These are phyloP conservation scores for Austroboletus niveus DNA, from an alignment of 1,284 basidiomycete species.

Conservation along the genomic window DNA sequence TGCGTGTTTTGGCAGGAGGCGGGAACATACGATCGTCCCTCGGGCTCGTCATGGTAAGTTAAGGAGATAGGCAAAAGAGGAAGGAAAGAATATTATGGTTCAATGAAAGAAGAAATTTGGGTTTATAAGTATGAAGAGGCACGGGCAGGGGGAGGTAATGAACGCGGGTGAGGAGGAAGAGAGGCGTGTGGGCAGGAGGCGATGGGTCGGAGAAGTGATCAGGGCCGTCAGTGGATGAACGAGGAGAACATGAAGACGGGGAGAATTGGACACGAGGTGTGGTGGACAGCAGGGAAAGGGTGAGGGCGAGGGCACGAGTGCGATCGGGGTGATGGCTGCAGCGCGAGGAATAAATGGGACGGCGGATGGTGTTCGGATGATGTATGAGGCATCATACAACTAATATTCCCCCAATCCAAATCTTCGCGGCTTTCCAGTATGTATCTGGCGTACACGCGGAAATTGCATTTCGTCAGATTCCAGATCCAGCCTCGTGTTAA, in stretches of 20 bases:
- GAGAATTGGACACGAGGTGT: conserved; percentile 43
- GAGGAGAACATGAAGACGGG: conserved; percentile 47
- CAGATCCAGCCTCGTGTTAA: conserved; percentile 43
- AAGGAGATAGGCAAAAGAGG: conserved; percentile 43
- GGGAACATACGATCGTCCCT: conserved; percentile 60
- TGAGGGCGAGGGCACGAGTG: conserved; percentile 33
- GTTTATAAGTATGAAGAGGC: conserved; percentile 48
- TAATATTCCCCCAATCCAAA: conserved; percentile 2
- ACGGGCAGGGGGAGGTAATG: conserved; percentile 37
- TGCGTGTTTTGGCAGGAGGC: conserved; percentile 55
- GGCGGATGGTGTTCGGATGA: conserved; percentile 28
- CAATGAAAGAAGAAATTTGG: conserved; percentile 42
- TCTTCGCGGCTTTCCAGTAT: conserved; percentile 28
- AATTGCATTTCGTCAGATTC: conserved; percentile 36
- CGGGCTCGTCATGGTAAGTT: conserved; percentile 62
- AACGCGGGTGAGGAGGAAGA: conserved; percentile 29
- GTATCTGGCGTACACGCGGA: conserved; percentile 39
- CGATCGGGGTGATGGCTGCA: conserved; percentile 31
- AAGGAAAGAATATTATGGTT: conserved; percentile 53
- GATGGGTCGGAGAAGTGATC: conserved; percentile 43
- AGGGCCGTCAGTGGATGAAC: conserved; percentile 39
- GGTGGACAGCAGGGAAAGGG: conserved; percentile 40
- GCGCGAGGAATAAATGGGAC: conserved; percentile 32
- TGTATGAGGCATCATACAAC: conserved; percentile 24
- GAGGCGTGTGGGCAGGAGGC: conserved; percentile 36